Conservation (phyloP, 2,329 filamentous ascomycete genomes). For the Colletotrichum lupini region DNA sequence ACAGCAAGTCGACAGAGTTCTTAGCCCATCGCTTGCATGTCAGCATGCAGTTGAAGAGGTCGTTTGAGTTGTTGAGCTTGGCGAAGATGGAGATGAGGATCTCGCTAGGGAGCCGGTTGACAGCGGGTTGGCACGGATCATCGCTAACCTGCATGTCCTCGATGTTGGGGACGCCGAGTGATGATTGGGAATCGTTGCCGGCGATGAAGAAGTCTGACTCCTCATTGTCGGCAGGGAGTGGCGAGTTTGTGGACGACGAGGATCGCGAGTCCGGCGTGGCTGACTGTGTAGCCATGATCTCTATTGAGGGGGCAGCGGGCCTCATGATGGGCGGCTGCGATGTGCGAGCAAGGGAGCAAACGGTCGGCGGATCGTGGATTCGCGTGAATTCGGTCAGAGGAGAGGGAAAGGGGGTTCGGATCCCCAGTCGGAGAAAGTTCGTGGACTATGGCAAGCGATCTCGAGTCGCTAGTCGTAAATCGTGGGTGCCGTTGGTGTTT, state of each 20-base stretch:
- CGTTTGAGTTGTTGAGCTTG: constrained; percentile 79
- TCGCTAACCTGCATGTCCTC: constrained; percentile 78
- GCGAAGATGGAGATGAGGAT: constrained; percentile 93
- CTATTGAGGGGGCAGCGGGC: constrained; percentile 42
- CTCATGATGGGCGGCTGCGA: constrained; percentile 38
- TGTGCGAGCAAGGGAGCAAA: background rate
- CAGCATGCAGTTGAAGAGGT: constrained; percentile 89
- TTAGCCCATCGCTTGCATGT: constrained; percentile 95
- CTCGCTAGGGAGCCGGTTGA: constrained; percentile 90
- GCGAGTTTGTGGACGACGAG: constrained; percentile 79
- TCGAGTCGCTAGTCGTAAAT: background rate
- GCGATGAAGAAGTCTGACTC: constrained; percentile 93
- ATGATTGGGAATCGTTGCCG: constrained; percentile 93
- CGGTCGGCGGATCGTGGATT: constrained; percentile 21
- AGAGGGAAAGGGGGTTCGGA: constrained; percentile 24
- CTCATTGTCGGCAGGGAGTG: constrained; percentile 81
- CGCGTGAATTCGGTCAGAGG: constrained; percentile 22
- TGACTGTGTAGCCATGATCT: constrained; percentile 40
- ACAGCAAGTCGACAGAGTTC: constrained; percentile 92
- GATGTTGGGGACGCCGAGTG: constrained; percentile 82
- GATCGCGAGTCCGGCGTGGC: constrained; percentile 61
- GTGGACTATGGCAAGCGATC: background rate
- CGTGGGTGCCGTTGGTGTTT: background rate
- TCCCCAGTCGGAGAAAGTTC: constrained; percentile 10
- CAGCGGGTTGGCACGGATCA: constrained; percentile 77